Percentiles rank a stretch among this genome's conserved stretches.
phyloP scores from a whole-genome alignment of 2,329 filamentous ascomycete genomes.

The Trichophyton benhamiae region DNA sequence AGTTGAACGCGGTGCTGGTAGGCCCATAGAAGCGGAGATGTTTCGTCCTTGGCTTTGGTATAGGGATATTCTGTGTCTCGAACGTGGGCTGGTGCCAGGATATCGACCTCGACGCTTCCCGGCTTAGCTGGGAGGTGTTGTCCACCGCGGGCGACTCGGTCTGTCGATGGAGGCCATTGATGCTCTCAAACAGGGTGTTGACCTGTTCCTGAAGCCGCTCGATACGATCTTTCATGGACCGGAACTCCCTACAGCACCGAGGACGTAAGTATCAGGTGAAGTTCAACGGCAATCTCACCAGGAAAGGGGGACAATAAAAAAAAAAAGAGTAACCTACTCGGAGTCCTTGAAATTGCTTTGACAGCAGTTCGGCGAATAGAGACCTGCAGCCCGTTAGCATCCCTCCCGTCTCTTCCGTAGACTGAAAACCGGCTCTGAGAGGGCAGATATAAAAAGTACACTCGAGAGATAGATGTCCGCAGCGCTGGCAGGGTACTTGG shows the following conservation, averaged over 20 bases:
- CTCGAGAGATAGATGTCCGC: constrained; percentile 51
- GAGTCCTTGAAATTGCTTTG: constrained; percentile 78
- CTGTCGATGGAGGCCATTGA: constrained; percentile 53
- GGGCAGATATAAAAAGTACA: constrained; percentile 29
- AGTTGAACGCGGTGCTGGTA: constrained; percentile 71
- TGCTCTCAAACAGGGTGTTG: constrained; percentile 58
- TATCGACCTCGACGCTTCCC: constrained; percentile 30
- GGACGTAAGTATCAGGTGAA: neutral
- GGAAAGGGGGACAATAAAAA: neutral
- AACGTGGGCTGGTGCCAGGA: constrained; percentile 13
- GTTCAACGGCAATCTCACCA: neutral
- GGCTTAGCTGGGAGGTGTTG: constrained; percentile 20
- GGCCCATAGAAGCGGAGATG: constrained; percentile 66
- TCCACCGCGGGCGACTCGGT: constrained; percentile 26
- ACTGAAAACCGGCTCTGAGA: neutral
- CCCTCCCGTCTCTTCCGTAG: neutral
- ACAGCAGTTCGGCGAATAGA: constrained; percentile 56
- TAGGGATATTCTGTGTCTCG: constrained; percentile 7
- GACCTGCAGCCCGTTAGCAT: constrained; percentile 24
- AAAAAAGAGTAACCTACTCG: constrained; percentile 39
- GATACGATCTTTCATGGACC: constrained; percentile 64
- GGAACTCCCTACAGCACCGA: constrained; percentile 52
- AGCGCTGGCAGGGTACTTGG: constrained; percentile 51
- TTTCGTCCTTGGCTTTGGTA: constrained; percentile 40
- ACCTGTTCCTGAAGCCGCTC: constrained; percentile 71